Evolutionary conservation across 257 asterid species (phyloP).

Genomic region (Echites panduratus): DNA sequence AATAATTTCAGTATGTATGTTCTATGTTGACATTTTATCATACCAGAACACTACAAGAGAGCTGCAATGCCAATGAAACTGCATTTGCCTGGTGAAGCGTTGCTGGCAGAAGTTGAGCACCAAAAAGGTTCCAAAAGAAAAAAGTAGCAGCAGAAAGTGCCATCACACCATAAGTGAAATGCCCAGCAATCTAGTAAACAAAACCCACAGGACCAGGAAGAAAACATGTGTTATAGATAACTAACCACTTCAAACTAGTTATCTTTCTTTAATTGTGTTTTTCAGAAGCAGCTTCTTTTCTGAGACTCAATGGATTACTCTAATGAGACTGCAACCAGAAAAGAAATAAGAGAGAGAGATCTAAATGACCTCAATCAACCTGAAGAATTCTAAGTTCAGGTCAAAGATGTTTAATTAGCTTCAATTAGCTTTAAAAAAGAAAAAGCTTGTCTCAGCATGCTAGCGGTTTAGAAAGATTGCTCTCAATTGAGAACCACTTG

Average conservation of each 20-base stretch:
- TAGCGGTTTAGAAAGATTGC: neutral
- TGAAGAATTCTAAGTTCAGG: neutral
- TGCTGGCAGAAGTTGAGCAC: constrained; percentile 75
- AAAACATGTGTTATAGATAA: constrained; percentile 4
- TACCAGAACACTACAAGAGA: constrained; percentile 99
- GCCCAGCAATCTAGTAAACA: constrained; percentile 78
- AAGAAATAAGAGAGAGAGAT: neutral
- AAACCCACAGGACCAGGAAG: constrained; percentile 13
- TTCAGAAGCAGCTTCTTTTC: neutral
- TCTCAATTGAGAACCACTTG: constrained; percentile 2
- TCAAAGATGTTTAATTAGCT: neutral
- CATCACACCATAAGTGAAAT: constrained; percentile 96
- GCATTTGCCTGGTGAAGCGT: constrained; percentile 83
- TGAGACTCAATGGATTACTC: neutral
- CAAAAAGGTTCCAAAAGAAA: constrained; percentile 86
- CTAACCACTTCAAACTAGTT: neutral
- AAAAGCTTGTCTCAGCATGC: neutral
- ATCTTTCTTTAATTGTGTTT: neutral
- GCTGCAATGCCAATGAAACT: constrained; percentile 93
- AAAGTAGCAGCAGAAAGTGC: constrained; percentile 94
- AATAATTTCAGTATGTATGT: neutral
- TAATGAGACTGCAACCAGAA: neutral
- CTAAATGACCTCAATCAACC: neutral
- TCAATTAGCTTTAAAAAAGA: neutral
- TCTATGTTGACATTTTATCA: constrained; percentile 12